Evolutionary conservation across 208 protist species (phyloP).

Genomic region (Acanthamoeba pearcei): DNA sequence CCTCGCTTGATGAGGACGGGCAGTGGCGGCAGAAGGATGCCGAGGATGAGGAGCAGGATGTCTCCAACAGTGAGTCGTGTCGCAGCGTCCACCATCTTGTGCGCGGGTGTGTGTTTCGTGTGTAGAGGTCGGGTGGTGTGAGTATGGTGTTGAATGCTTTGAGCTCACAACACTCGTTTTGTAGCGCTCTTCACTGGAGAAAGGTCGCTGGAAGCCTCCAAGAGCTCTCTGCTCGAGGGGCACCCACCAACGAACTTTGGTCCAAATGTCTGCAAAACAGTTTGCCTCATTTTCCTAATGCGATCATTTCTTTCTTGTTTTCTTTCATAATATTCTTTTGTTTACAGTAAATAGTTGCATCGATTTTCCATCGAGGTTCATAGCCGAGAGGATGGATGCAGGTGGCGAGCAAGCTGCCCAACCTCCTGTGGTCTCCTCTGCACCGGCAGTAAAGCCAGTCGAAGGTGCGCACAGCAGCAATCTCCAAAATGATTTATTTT

Average conservation of each 20-base stretch:
- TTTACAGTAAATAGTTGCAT: too few species aligned
- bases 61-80: conserved; percentile 29
- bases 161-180: too few species aligned
- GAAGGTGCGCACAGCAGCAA: background rate
- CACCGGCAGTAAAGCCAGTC: background rate
- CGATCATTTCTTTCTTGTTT: too few species aligned
- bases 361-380: background rate
- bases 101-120: background rate
- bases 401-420: background rate
- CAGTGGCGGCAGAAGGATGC: conserved; percentile 27
- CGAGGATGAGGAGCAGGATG: conserved; percentile 61
- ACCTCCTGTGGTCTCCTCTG: background rate
- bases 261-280: too few species aligned
- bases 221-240: too few species aligned
- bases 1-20: conserved; percentile 63
- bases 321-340: too few species aligned
- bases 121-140: background rate
- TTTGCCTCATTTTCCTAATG: too few species aligned
- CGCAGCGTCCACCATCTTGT: conserved; percentile 18
- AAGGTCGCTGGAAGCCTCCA: too few species aligned
- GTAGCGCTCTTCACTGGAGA: too few species aligned
- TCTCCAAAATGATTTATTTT: background rate
- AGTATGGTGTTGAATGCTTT: too few species aligned
- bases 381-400: background rate
- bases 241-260: too few species aligned